Base-by-base conservation (phyloP, 176 grass and related monocot species). In the Bromus sterilis region DNA sequence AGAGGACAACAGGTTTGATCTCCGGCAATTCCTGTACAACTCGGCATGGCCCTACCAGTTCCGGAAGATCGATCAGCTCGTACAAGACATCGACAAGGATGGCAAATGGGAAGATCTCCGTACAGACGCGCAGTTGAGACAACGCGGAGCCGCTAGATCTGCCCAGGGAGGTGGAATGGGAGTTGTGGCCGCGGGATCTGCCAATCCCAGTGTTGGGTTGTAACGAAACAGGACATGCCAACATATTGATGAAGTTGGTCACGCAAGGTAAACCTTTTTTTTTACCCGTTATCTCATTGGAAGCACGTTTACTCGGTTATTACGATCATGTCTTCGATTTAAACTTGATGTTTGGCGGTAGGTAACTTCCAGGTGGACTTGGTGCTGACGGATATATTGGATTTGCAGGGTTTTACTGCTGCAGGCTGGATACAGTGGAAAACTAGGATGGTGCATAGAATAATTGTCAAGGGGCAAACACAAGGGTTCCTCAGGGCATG, bases 11-110 rank as follows among this genome's bases (percentile, higher is more conserved):
- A 88, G 93, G 80, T 98, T 91, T 30, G 96, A 98, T 68, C 88
- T 98, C 58, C 90, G 96, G 71, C 96, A 98, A 39, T 98, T 98
- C 79, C 61, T 98, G 30, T 98, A 98, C 89, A 98, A 95, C 82
- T 79, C 88, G 48, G 86, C 84, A 76, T 98, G 96, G 96, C 76
- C 93, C 11, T 93, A 82, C 28, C 96, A 98, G 82, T 98, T 98
- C 74, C 88, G 86, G 26, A 95, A 93, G 83, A 98, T 98, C 20
- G 91, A 95, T 53, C 79, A 95, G 70, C 90, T 98, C 21, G 96
- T 87, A 34, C 76, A 89, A 71, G 90, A 93, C 34, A 88, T 89
- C 28, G 86, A 82, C 34, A 72, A 86, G 63, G 84, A 91, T 84
- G 63, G 84, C 26, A 93, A 81, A 81, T 57, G 75, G 78, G 79